These are phyloP conservation scores for Microglena sp. DNA, from an alignment of 139 green algal genomes.

Conservation along the genomic window DNA sequence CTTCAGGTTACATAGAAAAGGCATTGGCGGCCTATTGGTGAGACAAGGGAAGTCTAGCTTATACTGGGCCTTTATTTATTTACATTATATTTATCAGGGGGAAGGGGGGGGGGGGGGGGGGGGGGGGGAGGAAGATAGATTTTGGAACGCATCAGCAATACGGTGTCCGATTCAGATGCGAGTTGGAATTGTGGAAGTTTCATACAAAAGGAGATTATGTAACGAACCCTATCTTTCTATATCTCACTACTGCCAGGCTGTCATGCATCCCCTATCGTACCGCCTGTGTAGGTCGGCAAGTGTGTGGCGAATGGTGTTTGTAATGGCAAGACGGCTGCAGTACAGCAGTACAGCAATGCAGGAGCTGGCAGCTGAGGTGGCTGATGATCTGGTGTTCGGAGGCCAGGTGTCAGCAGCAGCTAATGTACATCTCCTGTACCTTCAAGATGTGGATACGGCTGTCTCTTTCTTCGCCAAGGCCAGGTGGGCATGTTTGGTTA, in stretches of 20 bases:
- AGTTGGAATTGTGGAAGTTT: too few species aligned
- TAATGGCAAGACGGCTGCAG: conserved; percentile 51
- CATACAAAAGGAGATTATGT: too few species aligned
- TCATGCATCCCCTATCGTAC: too few species aligned
- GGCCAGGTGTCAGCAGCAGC: conserved; percentile 51
- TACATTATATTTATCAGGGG: too few species aligned
- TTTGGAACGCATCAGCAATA: too few species aligned
- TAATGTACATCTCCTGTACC: conserved; percentile 48
- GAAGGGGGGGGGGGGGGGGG: too few species aligned
- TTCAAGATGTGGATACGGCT: conserved; percentile 49
- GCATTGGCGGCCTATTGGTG: conserved; percentile 62
- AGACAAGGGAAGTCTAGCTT: neutral
- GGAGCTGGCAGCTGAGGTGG: conserved; percentile 50
- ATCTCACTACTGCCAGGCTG: too few species aligned
- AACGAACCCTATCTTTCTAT: too few species aligned
- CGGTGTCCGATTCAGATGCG: too few species aligned
- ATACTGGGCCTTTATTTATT: too few species aligned
- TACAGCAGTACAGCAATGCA: conserved; percentile 16
- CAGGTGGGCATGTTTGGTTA: conserved; percentile 5
- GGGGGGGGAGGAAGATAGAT: too few species aligned
- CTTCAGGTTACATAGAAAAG: conserved; percentile 25
- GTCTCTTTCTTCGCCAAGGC: conserved; percentile 48
- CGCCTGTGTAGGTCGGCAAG: conserved; percentile 29
- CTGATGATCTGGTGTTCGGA: conserved; percentile 46
- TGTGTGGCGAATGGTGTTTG: conserved; percentile 67